phyloP scores from a whole-genome alignment of 441 rosid species.

The Croton laevigatus region DNA sequence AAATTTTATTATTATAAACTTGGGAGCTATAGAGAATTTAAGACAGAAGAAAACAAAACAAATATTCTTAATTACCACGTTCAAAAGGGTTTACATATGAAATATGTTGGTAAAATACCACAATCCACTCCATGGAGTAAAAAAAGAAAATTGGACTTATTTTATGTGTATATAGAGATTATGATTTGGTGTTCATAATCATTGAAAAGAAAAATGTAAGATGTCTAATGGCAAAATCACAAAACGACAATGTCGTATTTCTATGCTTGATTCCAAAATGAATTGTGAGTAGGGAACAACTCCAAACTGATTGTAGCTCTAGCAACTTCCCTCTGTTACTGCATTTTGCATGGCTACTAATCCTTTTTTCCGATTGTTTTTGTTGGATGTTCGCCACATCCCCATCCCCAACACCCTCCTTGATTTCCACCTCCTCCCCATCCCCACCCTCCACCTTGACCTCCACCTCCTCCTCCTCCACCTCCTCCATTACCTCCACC shows the following conservation, averaged over 20 bases:
- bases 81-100: too few species aligned
- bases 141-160: too few species aligned
- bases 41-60: too few species aligned
- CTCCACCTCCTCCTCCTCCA: slow-evolving; percentile 2
- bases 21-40: too few species aligned
- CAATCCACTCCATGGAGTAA: too few species aligned
- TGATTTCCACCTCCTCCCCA: slow-evolving; percentile 17
- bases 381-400: slow-evolving; percentile 17
- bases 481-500: background rate
- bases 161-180: too few species aligned
- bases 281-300: background rate
- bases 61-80: too few species aligned
- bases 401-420: slow-evolving; percentile 14
- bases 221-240: background rate
- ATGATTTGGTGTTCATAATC: too few species aligned
- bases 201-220: too few species aligned
- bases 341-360: background rate
- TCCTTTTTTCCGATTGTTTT: background rate
- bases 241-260: background rate
- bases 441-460: slow-evolving; percentile 13
- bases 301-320: background rate
- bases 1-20: too few species aligned
- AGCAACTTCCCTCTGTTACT: background rate
- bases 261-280: background rate
- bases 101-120: too few species aligned